A percentile compares a stretch with the other conserved stretches of the same genome.
These are phyloP conservation scores for Cystobasidium ongulense DNA, from an alignment of 768 basidiomycete genomes.

Conservation along the genomic window DNA sequence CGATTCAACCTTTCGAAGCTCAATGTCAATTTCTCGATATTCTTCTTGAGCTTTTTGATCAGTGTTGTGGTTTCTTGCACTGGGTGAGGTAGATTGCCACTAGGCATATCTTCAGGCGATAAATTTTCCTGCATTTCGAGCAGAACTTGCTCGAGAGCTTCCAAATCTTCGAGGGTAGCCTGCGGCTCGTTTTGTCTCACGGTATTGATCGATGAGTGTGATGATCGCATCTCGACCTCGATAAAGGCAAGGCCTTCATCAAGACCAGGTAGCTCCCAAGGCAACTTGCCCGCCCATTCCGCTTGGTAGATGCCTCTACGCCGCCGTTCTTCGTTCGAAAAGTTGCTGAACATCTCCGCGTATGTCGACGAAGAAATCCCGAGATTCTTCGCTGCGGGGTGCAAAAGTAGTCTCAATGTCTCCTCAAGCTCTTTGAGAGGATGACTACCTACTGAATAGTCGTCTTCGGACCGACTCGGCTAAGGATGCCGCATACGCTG, in stretches of 20 bases:
- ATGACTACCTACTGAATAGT: slow-evolving; percentile 62
- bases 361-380: slow-evolving; percentile 70
- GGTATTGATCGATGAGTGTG: background rate
- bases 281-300: slow-evolving; percentile 75
- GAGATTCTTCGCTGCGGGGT: slow-evolving; percentile 53
- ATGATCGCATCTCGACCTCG: slow-evolving; percentile 56
- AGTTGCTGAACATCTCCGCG: slow-evolving; percentile 74
- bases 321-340: slow-evolving; percentile 69
- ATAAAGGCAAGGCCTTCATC: slow-evolving; percentile 49
- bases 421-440: no score
- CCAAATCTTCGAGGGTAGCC: slow-evolving; percentile 61
- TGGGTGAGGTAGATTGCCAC: slow-evolving; percentile 45
- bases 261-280: slow-evolving; percentile 71
- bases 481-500: slow-evolving; percentile 83
- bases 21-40: slow-evolving; percentile 69
- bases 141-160: slow-evolving; percentile 45
- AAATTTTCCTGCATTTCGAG: slow-evolving; percentile 39
- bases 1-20: slow-evolving; percentile 69
- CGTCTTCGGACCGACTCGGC: slow-evolving; percentile 83
- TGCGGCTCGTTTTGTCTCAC: slow-evolving; percentile 43
- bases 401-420: slow-evolving; percentile 8
- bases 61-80: slow-evolving; percentile 57
- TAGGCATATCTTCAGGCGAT: slow-evolving; percentile 30
- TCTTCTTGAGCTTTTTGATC: slow-evolving; percentile 61
- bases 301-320: slow-evolving; percentile 75